Conservation (phyloP, 306 rosid species). For the Castanea sativa region DNA sequence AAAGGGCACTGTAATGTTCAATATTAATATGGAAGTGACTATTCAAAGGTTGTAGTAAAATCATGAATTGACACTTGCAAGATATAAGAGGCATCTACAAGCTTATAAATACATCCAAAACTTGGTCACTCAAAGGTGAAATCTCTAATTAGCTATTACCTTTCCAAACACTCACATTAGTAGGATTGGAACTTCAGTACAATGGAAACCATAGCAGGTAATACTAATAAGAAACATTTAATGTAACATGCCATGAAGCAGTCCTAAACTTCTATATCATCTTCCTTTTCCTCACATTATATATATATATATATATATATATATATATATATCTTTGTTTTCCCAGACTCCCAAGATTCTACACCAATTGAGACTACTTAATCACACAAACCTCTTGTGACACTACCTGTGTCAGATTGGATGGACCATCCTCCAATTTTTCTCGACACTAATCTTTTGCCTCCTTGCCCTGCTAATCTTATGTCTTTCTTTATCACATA, state of each 20-base stretch:
- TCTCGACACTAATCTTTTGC: background rate
- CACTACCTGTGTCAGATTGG: background rate
- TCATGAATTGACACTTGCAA: background rate
- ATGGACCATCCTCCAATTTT: conserved; percentile 22
- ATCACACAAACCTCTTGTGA: background rate
- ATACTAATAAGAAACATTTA: too few species aligned
- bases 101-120: too few species aligned
- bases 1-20: background rate
- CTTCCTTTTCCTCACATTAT: too few species aligned
- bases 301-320: too few species aligned
- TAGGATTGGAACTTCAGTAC: too few species aligned
- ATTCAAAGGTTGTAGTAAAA: background rate
- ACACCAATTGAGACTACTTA: too few species aligned
- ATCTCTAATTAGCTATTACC: background rate
- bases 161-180: background rate
- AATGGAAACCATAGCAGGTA: too few species aligned
- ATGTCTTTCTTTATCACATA: conserved; percentile 4
- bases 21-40: background rate
- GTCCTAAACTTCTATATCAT: too few species aligned
- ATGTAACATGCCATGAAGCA: too few species aligned
- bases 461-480: conserved; percentile 16
- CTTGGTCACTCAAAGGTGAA: too few species aligned
- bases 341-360: too few species aligned
- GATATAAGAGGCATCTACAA: background rate
- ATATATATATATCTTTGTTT: too few species aligned